Percentiles rank a stretch among this genome's conserved stretches.
Evolutionary conservation across 805 yeast genomes (phyloP).

Genomic region (Candida sithepensis): DNA sequence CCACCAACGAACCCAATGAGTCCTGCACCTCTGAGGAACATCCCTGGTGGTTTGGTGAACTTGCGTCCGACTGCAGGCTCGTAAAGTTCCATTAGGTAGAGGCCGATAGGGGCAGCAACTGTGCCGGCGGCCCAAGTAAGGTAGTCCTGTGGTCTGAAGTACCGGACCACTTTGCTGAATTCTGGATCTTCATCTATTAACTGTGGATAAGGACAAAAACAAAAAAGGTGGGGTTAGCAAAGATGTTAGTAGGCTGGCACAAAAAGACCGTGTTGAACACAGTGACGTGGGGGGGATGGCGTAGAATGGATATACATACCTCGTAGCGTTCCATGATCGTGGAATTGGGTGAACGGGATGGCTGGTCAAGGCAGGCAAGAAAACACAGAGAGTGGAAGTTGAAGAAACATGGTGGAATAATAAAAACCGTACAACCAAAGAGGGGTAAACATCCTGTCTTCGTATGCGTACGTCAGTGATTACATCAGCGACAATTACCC

Average conservation of each 20-base stretch:
- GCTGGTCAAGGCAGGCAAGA: no score
- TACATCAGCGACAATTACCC: no score
- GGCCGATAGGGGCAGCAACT: slow-evolving; percentile 45
- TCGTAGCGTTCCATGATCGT: slow-evolving; percentile 26
- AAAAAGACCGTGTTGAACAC: no score
- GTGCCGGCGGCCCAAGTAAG: slow-evolving; percentile 46
- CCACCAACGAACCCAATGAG: slow-evolving; percentile 70
- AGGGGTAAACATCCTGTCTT: no score
- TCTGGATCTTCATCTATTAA: slow-evolving; percentile 78
- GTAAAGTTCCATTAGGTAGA: slow-evolving; percentile 41
- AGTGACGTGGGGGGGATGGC: no score
- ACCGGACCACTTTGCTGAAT: slow-evolving; percentile 65
- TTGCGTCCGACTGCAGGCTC: slow-evolving; percentile 46
- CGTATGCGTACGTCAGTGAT: no score
- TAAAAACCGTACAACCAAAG: not conserved
- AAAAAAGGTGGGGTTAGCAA: not conserved
- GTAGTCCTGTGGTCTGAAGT: slow-evolving; percentile 67
- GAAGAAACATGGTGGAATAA: no score
- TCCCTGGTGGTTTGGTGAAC: slow-evolving; percentile 48
- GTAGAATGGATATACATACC: no score
- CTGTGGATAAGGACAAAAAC: slow-evolving; percentile 17
- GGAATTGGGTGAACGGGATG: no score
- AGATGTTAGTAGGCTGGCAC: not conserved
- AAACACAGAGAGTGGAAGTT: no score
- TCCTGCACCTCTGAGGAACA: slow-evolving; percentile 55